phyloP scores from a whole-genome alignment of 2,329 filamentous ascomycete genomes.

The Graphilbum fragrans region DNA sequence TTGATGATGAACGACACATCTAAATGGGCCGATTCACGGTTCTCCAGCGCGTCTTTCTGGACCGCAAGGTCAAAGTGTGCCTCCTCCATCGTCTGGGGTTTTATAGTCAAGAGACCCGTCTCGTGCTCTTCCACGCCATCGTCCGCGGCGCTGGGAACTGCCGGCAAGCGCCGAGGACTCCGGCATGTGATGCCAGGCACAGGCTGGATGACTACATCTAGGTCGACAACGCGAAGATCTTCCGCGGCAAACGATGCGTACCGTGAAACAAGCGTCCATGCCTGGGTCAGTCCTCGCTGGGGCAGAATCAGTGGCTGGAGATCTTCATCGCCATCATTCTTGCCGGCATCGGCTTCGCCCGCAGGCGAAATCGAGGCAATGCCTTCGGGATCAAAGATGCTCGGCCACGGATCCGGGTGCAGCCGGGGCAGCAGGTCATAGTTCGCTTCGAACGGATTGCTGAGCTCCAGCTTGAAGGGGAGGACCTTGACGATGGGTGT shows the following conservation, averaged over 20 bases:
- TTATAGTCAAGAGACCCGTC: slow-evolving; percentile 29
- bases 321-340: slow-evolving; percentile 1
- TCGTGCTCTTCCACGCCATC: slow-evolving; percentile 18
- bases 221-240: slow-evolving; percentile 49
- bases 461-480: slow-evolving; percentile 57
- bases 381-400: slow-evolving; percentile 58
- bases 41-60: slow-evolving; percentile 69
- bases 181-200: slow-evolving; percentile 48
- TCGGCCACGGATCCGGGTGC: slow-evolving; percentile 72
- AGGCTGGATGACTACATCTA: slow-evolving; percentile 39
- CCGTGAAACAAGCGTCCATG: slow-evolving; percentile 65
- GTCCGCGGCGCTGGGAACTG: slow-evolving; percentile 18
- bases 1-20: slow-evolving; percentile 64
- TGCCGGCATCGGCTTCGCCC: not conserved
- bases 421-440: slow-evolving; percentile 77
- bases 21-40: slow-evolving; percentile 61
- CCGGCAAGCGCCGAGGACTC: slow-evolving; percentile 21
- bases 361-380: slow-evolving; percentile 22
- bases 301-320: no score
- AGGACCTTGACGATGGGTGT: slow-evolving; percentile 69
- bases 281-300: slow-evolving; percentile 58
- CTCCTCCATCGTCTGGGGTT: slow-evolving; percentile 57
- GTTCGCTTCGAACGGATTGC: slow-evolving; percentile 80
- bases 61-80: slow-evolving; percentile 61
- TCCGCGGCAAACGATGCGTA: slow-evolving; percentile 69